These are phyloP conservation scores for Puccinia novopanici DNA, from an alignment of 1,284 basidiomycete species.

Conservation along the genomic window DNA sequence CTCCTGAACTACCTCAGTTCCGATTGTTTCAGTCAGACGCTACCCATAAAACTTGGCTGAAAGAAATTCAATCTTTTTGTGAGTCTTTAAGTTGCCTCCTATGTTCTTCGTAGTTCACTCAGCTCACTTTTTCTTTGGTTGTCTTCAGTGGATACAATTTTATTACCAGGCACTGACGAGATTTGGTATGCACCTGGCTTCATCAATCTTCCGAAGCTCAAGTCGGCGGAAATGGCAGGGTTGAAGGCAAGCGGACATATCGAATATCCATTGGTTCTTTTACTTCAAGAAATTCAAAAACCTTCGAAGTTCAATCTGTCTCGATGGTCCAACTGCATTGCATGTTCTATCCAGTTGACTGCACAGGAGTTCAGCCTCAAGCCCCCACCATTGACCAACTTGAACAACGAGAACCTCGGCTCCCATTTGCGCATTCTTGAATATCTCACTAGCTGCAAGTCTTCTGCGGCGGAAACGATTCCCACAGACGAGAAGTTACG, in stretches of 20 bases:
- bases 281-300: conserved; percentile 20
- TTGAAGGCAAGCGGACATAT: conserved; percentile 14
- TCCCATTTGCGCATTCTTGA: conserved; percentile 2
- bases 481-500: background rate
- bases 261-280: conserved; percentile 8
- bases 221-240: background rate
- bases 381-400: background rate
- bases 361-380: background rate
- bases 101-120: background rate
- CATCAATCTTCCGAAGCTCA: conserved; percentile 3
- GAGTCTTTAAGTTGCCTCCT: background rate
- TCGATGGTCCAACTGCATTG: conserved; percentile 16
- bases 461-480: background rate
- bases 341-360: conserved; percentile 18
- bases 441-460: conserved; percentile 6
- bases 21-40: background rate
- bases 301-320: background rate
- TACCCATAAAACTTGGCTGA: conserved; percentile 5
- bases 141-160: background rate
- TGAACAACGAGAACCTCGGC: background rate
- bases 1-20: background rate
- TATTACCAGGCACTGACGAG: conserved; percentile 6
- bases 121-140: conserved; percentile 1
- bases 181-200: conserved; percentile 4
- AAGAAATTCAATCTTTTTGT: conserved; percentile 19